phyloP scores from a whole-genome alignment of 805 yeast genomes.

The Torulaspora franciscae region DNA sequence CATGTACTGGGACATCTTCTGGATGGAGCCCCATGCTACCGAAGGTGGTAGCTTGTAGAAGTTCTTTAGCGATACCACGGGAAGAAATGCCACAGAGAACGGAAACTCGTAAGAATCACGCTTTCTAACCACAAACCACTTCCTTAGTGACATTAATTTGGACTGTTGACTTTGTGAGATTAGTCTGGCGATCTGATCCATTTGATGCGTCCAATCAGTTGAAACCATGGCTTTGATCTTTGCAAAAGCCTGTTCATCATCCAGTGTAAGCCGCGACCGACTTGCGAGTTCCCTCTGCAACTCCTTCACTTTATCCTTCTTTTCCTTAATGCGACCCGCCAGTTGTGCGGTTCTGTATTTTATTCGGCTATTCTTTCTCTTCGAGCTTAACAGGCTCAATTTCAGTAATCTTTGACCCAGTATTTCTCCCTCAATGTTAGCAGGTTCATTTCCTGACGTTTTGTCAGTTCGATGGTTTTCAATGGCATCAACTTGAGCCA shows the following conservation, averaged over 20 bases:
- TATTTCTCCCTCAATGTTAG: constrained; percentile 12
- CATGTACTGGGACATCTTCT: constrained; percentile 24
- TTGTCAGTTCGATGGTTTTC: background rate
- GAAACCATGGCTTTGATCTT: background rate
- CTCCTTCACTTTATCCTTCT: constrained; percentile 1
- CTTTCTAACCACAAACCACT: constrained; percentile 24
- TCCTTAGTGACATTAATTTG: constrained; percentile 12
- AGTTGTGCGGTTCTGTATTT: constrained; percentile 14
- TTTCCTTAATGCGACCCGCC: constrained; percentile 10
- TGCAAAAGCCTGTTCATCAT: background rate
- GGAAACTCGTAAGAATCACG: constrained; percentile 24
- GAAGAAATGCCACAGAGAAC: constrained; percentile 26
- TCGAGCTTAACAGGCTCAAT: constrained; percentile 16
- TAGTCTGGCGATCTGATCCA: constrained; percentile 17
- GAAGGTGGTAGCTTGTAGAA: constrained; percentile 19
- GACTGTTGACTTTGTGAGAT: constrained; percentile 11
- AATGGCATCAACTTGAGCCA: constrained; percentile 9
- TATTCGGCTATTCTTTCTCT: constrained; percentile 20
- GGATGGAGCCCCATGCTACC: constrained; percentile 21
- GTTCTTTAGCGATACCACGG: constrained; percentile 26
- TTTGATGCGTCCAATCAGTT: constrained; percentile 9
- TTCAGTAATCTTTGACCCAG: constrained; percentile 15
- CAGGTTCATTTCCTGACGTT: background rate
- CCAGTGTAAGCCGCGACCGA: background rate
- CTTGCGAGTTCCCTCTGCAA: background rate